phyloP scores from a whole-genome alignment of 805 yeast species.

The Candida jianshihensis region DNA sequence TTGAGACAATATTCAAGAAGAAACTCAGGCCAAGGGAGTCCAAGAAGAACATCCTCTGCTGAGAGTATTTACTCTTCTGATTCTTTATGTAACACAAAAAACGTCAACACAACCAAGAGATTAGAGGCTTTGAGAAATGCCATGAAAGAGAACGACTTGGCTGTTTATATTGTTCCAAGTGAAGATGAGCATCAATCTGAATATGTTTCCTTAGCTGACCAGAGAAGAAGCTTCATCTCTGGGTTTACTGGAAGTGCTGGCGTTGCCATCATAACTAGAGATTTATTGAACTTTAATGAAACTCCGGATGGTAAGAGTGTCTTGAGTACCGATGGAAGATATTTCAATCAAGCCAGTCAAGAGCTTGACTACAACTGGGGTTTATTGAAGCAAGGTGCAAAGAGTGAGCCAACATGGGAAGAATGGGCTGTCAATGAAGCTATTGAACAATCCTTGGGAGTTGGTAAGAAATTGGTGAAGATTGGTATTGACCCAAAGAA shows the following conservation, averaged over 20 bases:
- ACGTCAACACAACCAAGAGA: conserved; percentile 53
- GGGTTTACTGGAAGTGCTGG: conserved; percentile 96
- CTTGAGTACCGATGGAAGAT: conserved; percentile 89
- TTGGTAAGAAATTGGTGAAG: conserved; percentile 35
- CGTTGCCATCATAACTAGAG: conserved; percentile 69
- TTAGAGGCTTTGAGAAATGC: conserved; percentile 51
- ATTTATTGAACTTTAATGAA: conserved; percentile 33
- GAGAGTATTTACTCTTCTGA: conserved; percentile 33
- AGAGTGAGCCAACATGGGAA: conserved; percentile 72
- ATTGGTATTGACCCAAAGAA: conserved; percentile 83
- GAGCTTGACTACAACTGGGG: conserved; percentile 79
- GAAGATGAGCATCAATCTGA: conserved; percentile 95
- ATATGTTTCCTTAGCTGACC: conserved; percentile 76
- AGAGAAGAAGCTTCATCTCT: conserved; percentile 73
- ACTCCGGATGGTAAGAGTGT: conserved; percentile 60
- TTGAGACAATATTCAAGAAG: conserved; percentile 34
- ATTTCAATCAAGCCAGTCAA: conserved; percentile 82
- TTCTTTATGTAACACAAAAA: conserved; percentile 29
- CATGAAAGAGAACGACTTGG: conserved; percentile 59
- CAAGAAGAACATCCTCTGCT: conserved; percentile 22
- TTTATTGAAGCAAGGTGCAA: conserved; percentile 70
- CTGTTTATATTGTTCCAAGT: conserved; percentile 72
- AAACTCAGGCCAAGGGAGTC: conserved; percentile 18
- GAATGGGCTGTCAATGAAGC: conserved; percentile 64
- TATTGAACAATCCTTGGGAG: conserved; percentile 33